Evolutionary conservation across 176 grass and related monocot genomes (phyloP).

Genomic region (Musa schizocarpa): DNA sequence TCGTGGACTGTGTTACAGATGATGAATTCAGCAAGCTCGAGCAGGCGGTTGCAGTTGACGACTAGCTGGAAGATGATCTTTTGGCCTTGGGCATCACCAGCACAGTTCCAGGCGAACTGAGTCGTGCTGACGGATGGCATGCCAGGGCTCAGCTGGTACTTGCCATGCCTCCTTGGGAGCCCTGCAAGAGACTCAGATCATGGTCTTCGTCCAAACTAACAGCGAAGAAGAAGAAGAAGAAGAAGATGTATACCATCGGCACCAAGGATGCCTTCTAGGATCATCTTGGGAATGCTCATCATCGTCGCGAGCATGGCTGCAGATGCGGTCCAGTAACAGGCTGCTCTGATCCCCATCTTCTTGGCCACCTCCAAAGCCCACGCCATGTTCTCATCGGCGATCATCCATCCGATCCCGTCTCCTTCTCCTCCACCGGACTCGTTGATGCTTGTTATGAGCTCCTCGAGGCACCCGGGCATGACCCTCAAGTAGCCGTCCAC

Average conservation of each 20-base stretch:
- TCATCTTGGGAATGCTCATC: constrained; percentile 37
- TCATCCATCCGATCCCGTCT: constrained; percentile 35
- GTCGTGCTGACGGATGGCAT: not conserved
- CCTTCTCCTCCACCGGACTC: constrained; percentile 1
- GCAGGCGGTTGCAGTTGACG: not conserved
- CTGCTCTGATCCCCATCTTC: constrained; percentile 21
- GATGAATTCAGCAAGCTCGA: constrained; percentile 17
- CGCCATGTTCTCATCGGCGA: constrained; percentile 38
- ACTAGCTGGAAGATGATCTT: not conserved
- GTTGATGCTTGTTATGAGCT: constrained; percentile 22
- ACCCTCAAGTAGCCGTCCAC: constrained; percentile 20
- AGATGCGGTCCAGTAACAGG: constrained; percentile 36
- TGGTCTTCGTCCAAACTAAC: too few relatives aligned
- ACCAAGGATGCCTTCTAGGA: constrained; percentile 35
- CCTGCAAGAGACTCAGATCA: not conserved
- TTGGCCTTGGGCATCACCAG: not conserved
- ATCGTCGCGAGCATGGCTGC: constrained; percentile 25
- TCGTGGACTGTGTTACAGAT: constrained; percentile 36
- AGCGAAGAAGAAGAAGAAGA: too few relatives aligned
- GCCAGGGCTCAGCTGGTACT: constrained; percentile 2
- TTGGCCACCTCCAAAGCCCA: constrained; percentile 28
- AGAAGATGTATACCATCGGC: constrained; percentile 20
- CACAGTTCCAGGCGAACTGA: constrained; percentile 2
- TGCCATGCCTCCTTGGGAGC: not conserved
- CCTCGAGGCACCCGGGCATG: constrained; percentile 35